Conservation (phyloP, 495 filamentous ascomycete genomes). For the Penicillium manginii region DNA sequence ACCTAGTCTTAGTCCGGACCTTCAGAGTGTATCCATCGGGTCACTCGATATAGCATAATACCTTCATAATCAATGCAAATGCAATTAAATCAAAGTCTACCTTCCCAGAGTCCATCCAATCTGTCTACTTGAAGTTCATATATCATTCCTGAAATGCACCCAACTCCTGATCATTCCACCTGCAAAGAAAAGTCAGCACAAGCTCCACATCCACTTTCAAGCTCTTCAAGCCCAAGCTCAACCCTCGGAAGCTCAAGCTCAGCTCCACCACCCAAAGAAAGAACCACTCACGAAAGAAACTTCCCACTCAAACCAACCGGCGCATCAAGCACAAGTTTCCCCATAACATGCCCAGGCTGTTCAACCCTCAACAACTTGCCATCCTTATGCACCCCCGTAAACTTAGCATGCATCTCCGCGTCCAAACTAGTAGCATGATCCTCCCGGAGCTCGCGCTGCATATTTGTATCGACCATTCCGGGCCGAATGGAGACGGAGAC, state of each 20-base stretch:
- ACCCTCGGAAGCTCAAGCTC: neutral
- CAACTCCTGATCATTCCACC: conserved; percentile 73
- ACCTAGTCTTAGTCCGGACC: neutral
- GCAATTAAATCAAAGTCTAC: too few relatives aligned
- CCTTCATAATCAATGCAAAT: too few relatives aligned
- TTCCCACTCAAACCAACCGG: conserved; percentile 71
- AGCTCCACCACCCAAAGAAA: neutral
- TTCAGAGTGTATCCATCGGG: too few relatives aligned
- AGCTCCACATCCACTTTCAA: neutral
- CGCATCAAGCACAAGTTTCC: conserved; percentile 68
- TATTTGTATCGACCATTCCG: conserved; percentile 88
- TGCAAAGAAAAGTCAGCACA: conserved; percentile 31
- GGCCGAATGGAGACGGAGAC: conserved; percentile 74
- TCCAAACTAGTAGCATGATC: conserved; percentile 68
- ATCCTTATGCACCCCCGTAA: conserved; percentile 64
- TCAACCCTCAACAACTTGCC: conserved; percentile 79
- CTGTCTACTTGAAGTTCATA: too few relatives aligned
- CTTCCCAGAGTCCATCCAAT: too few relatives aligned
- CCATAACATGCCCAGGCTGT: conserved; percentile 85
- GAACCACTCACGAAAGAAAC: conserved; percentile 65
- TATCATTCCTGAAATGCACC: conserved; percentile 59
- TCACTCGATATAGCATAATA: too few relatives aligned
- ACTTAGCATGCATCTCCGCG: conserved; percentile 66
- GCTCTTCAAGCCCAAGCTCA: neutral
- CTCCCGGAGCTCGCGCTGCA: conserved; percentile 84